Evolutionary conservation across 2,329 filamentous ascomycete genomes (phyloP), one percentile per base, ranked within the genome.

Genomic region (Seiridium cupressi): DNA sequence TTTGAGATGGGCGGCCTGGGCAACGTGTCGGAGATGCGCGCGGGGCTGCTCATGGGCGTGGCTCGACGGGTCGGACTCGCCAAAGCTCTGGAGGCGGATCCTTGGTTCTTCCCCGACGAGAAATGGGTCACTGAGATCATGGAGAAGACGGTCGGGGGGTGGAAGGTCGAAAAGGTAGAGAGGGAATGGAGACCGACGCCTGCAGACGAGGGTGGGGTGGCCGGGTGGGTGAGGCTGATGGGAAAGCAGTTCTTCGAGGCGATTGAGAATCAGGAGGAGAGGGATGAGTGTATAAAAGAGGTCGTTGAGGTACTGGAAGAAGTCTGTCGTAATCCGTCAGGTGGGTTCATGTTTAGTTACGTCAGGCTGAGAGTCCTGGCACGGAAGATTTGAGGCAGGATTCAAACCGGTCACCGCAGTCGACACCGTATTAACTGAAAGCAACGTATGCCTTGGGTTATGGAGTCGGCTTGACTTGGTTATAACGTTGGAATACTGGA

Each of bases 1-100:
- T 90, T 91, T 66, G 89, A 92, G 72, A 89, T 89, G 85, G 89
- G 89, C 57, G 89, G 88, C 0, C 80, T 87, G 55, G 89, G 89
- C 26, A 91, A 91, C 71, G 80, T 89, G 1, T 76, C 79, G 1
- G 89, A 91, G 72, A 81, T 89, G 65, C 80, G 84, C 35, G 77
- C 83, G 0, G 84, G 85, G 2, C 74, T 90, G 6, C 73, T 87
- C 3, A 76, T 78, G 13, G 81, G 81, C 1, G 75, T 89, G 1
- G 72, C 78, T 13, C 77, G 81, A 1, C 81, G 84, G 1, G 69
- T 86, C 0, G 76, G 83, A 0, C 64, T 88, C 1, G 67, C 75
- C n/a, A 72, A 74, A 8, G 83, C 84, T 0, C 62, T 76, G 26
- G 79, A 77, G 11, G 78, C 76, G 0, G 82, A 83, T 62, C 89